Conservation (phyloP, 2,329 filamentous ascomycete genomes). For the Fusarium lateritium region DNA sequence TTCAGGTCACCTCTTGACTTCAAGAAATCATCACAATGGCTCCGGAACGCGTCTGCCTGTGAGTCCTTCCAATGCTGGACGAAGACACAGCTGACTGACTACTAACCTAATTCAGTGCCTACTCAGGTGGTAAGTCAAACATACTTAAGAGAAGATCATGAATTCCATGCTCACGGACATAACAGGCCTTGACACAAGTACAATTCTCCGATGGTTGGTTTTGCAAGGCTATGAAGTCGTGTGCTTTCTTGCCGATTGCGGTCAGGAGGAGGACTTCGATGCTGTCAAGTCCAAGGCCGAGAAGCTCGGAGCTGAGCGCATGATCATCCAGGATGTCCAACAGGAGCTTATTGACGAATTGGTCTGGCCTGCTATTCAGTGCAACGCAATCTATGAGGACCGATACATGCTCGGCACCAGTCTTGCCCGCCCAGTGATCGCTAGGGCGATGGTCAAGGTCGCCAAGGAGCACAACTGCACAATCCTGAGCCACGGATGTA, state of each 20-base stretch:
- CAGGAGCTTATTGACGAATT: slow-evolving; percentile 82
- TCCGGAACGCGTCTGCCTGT: slow-evolving; percentile 44
- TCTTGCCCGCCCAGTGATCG: slow-evolving; percentile 76
- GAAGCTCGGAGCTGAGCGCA: slow-evolving; percentile 52
- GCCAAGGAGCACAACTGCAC: slow-evolving; percentile 57
- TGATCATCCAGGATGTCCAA: slow-evolving; percentile 73
- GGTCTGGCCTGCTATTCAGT: slow-evolving; percentile 82
- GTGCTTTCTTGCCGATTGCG: slow-evolving; percentile 71
- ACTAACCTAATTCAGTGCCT: slow-evolving; percentile 39
- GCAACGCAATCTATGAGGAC: slow-evolving; percentile 34
- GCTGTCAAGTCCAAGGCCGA: slow-evolving; percentile 78
- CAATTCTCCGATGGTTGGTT: slow-evolving; percentile 35
- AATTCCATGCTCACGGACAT: slow-evolving; percentile 11
- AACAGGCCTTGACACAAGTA: slow-evolving; percentile 41
- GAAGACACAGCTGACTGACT: slow-evolving; percentile 18
- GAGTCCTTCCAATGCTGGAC: slow-evolving; percentile 19
- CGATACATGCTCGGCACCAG: slow-evolving; percentile 67
- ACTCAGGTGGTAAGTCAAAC: slow-evolving; percentile 41
- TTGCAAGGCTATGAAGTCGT: slow-evolving; percentile 33
- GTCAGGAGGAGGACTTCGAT: slow-evolving; percentile 80
- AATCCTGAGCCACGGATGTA: slow-evolving; percentile 67
- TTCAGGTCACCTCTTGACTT: slow-evolving; percentile 14
- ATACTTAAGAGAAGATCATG: slow-evolving; percentile 1
- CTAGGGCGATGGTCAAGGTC: slow-evolving; percentile 61
- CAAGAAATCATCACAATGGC: slow-evolving; percentile 34